Evolutionary conservation across 768 basidiomycete genomes (phyloP).

Genomic region (Gloeophyllum trabeum): DNA sequence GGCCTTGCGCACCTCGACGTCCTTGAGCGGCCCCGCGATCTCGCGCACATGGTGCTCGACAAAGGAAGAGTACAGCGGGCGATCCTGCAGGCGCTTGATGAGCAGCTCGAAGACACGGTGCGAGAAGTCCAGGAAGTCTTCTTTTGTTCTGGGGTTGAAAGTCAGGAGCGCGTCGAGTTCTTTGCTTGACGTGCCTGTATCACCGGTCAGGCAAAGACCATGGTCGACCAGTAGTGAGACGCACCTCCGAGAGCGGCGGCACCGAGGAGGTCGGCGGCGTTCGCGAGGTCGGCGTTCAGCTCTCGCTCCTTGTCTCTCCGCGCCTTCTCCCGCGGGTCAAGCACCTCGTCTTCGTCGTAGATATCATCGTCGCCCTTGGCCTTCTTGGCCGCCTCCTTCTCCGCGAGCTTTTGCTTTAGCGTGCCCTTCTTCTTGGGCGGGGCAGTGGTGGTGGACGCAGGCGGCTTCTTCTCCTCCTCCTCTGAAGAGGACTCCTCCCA

Average conservation of each 20-base stretch:
- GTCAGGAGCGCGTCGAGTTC: conserved; percentile 67
- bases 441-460: conserved; percentile 35
- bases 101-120: conserved; percentile 61
- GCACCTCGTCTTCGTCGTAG: conserved; percentile 50
- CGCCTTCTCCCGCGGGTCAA: conserved; percentile 74
- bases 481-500: conserved; percentile 85
- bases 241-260: conserved; percentile 53
- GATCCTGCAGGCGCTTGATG: conserved; percentile 68
- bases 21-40: conserved; percentile 67
- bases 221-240: conserved; percentile 8
- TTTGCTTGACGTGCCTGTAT: conserved; percentile 50
- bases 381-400: conserved; percentile 76
- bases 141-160: conserved; percentile 77
- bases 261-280: conserved; percentile 76
- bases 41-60: conserved; percentile 76
- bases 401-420: conserved; percentile 83
- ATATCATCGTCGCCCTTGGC: conserved; percentile 33
- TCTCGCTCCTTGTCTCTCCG: conserved; percentile 71
- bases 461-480: conserved; percentile 43
- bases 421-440: conserved; percentile 90
- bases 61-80: conserved; percentile 76
- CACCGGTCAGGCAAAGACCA: neutral
- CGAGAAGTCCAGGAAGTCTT: conserved; percentile 74
- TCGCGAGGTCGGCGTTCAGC: conserved; percentile 77
- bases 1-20: conserved; percentile 86